These are phyloP conservation scores for Glonium stellatum DNA, from an alignment of 495 filamentous ascomycete genomes.

Conservation along the genomic window DNA sequence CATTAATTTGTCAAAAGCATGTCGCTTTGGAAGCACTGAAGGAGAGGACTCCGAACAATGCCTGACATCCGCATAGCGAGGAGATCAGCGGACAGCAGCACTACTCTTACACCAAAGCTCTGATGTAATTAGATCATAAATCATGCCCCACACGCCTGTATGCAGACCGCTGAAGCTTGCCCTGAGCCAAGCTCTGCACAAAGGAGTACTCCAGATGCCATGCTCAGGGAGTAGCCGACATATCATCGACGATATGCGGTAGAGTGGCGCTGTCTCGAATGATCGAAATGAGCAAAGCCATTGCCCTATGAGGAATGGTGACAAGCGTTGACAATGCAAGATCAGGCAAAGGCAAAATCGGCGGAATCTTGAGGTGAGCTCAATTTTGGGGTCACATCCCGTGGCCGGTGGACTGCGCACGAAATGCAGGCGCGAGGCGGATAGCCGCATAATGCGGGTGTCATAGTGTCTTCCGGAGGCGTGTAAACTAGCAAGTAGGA, in stretches of 20 bases:
- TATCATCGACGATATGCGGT: background rate
- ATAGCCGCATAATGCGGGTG: conserved; percentile 14
- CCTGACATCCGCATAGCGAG: too few relatives aligned
- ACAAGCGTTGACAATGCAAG: background rate
- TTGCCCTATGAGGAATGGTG: background rate
- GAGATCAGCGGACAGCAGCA: too few relatives aligned
- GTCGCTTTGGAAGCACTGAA: too few relatives aligned
- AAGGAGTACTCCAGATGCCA: background rate
- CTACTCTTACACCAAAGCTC: too few relatives aligned
- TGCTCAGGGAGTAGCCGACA: background rate
- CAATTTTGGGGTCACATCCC: background rate
- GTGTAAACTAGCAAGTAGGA: background rate
- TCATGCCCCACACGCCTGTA: too few relatives aligned
- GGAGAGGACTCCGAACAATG: too few relatives aligned
- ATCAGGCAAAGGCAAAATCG: background rate
- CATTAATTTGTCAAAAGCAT: too few relatives aligned
- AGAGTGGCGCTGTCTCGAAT: too few relatives aligned
- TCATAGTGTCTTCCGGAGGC: background rate
- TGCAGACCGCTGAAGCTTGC: too few relatives aligned
- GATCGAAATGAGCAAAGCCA: background rate
- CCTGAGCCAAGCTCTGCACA: too few relatives aligned
- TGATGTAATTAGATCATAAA: too few relatives aligned
- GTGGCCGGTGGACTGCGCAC: background rate
- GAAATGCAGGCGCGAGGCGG: conserved; percentile 14
- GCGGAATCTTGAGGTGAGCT: background rate